Base-by-base conservation (phyloP, 441 rosid species). In the Euphorbia celastroides region DNA sequence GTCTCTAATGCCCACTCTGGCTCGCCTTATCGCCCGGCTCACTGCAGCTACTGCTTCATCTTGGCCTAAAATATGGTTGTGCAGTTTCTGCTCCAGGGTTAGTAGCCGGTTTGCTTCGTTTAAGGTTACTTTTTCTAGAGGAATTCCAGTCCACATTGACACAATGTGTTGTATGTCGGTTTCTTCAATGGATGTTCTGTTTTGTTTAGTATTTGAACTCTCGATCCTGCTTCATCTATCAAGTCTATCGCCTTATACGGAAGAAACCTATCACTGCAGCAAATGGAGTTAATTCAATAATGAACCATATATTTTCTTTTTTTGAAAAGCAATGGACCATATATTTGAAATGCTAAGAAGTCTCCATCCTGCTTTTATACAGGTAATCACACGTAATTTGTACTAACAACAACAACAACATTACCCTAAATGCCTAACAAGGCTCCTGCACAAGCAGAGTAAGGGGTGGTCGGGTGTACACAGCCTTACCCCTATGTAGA, bases 1-100 rank as follows among this genome's bases (percentile, higher is more conserved):
- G 76, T 95, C 99, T 5, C 98, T 86, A 19, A 94, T 89, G 48
- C 98, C 98, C 22, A 96, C 97, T 74, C 99, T 94, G 99, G 69
- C 89, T 94, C 0, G 99, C 94, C 78, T 94, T n/a, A n/a, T n/a
- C n/a, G n/a, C n/a, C n/a, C 99, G 28, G 99, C 98, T 23, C n/a
- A 94, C 91, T 23, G 98, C 78, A 38, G 65, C 88, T 50, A 94
- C 98, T 5, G 99, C 99, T 36, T 97, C 94, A 64, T 94, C 80
- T 78, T 94, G 99, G 72, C 97, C 99, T n/a, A n/a, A n/a, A n/a
- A n/a, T n/a, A n/a, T n/a, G n/a, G n/a, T n/a, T n/a, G 1, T 28
- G 23, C 16, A 65, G 30, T 26, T 34, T 65, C 14, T 20, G 10
- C 46, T 54, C 60, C 69, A 54, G 7, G 9, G 23, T 36, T 0